phyloP scores from a whole-genome alignment of 495 filamentous ascomycete genomes.

The Apodospora peruviana region DNA sequence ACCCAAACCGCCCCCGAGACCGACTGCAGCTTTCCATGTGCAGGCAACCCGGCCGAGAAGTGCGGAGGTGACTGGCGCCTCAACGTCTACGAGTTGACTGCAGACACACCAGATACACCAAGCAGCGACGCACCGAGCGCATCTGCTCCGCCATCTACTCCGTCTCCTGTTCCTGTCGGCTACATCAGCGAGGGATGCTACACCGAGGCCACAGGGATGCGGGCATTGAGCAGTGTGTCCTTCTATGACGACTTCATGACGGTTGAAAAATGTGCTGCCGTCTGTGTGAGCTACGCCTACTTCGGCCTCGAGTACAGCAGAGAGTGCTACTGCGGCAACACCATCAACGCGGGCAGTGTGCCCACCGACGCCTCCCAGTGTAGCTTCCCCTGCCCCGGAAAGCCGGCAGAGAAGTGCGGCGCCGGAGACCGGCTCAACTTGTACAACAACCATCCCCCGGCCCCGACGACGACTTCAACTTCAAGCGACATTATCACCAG shows the following conservation, averaged over 20 bases:
- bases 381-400: not conserved
- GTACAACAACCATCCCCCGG: not conserved
- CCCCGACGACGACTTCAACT: no score
- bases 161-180: conserved; percentile 9
- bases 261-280: not conserved
- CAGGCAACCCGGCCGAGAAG: conserved; percentile 33
- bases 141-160: conserved; percentile 12
- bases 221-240: no score
- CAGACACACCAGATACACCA: conserved; percentile 11
- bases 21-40: conserved; percentile 45
- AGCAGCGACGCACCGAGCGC: not conserved
- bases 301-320: not conserved
- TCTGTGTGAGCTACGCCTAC: not conserved
- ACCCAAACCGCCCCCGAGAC: conserved; percentile 1
- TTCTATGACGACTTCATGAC: conserved; percentile 6
- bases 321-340: not conserved
- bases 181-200: conserved; percentile 11
- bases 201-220: no score
- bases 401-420: not conserved
- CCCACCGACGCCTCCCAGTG: not conserved
- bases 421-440: not conserved
- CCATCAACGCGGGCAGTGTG: not conserved
- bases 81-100: conserved; percentile 43
- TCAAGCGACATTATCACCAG: no score
- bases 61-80: conserved; percentile 43